Percentiles rank a stretch among this genome's conserved stretches.
phyloP scores from a whole-genome alignment of 345 rosid genomes.

The Populus euphratica region DNA sequence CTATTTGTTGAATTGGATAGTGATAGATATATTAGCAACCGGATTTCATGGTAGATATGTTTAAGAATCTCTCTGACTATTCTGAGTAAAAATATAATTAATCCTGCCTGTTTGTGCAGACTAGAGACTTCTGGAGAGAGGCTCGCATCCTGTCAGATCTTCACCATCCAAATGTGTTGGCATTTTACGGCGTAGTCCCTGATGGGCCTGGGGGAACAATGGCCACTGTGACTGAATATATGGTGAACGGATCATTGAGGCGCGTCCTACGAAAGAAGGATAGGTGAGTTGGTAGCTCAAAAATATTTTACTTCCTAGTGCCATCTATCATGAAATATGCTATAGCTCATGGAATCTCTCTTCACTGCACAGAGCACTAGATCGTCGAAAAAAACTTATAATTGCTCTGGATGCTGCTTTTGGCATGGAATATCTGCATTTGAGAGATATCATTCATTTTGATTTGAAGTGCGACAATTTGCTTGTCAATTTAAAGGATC shows the following conservation, averaged over 20 bases:
- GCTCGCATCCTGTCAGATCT: constrained; percentile 78
- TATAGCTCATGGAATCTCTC: constrained; percentile 18
- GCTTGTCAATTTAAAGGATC: constrained; percentile 80
- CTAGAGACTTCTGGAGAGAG: constrained; percentile 88
- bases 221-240: constrained; percentile 86
- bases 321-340: not conserved
- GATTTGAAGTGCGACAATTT: constrained; percentile 95
- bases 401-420: constrained; percentile 84
- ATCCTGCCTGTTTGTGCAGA: constrained; percentile 32
- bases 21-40: not conserved
- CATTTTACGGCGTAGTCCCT: constrained; percentile 87
- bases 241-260: constrained; percentile 90
- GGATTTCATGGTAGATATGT: not conserved
- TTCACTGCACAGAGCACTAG: constrained; percentile 53
- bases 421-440: constrained; percentile 95
- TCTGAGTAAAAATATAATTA: not conserved
- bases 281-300: constrained; percentile 34
- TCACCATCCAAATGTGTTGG: constrained; percentile 95
- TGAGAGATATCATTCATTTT: constrained; percentile 80
- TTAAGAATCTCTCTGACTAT: constrained; percentile 1
- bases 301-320: not conserved
- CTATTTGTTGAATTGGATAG: not conserved
- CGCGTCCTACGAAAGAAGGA: constrained; percentile 63
- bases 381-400: constrained; percentile 69
- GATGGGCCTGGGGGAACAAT: constrained; percentile 86